A percentile compares a stretch with the other conserved stretches of the same genome.
Evolutionary conservation across 2,329 filamentous ascomycete species (phyloP).

Genomic region (Cadophora sp.): DNA sequence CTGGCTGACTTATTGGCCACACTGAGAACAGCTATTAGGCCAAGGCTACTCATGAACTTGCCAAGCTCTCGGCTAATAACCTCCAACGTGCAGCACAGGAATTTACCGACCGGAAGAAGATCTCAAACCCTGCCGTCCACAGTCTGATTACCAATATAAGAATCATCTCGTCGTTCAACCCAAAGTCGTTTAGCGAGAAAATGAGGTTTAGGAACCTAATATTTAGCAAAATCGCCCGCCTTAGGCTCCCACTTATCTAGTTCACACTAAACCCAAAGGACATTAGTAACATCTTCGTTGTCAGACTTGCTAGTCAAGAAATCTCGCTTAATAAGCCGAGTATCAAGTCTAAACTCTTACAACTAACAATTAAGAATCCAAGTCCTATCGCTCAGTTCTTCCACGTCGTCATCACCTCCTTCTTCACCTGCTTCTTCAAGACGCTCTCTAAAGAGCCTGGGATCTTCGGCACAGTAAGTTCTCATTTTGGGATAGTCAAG

Average conservation of each 20-base stretch:
- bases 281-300: conserved; percentile 10
- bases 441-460: background rate
- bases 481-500: too few species aligned
- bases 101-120: conserved; percentile 27
- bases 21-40: background rate
- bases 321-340: background rate
- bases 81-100: conserved; percentile 10
- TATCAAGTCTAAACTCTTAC: background rate
- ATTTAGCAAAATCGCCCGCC: conserved; percentile 21
- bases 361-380: background rate
- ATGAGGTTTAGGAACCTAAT: conserved; percentile 25
- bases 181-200: conserved; percentile 27
- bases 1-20: too few species aligned
- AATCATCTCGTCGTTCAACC: conserved; percentile 29
- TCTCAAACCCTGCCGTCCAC: conserved; percentile 27
- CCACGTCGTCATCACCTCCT: background rate
- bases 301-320: background rate
- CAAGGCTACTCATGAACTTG: background rate
- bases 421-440: background rate
- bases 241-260: conserved; percentile 24
- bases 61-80: background rate
- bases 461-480: background rate
- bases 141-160: conserved; percentile 13
- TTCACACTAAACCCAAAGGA: conserved; percentile 29
- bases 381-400: background rate